phyloP scores from a whole-genome alignment of 495 filamentous ascomycete species.

The Tetracladium marchalianum region DNA sequence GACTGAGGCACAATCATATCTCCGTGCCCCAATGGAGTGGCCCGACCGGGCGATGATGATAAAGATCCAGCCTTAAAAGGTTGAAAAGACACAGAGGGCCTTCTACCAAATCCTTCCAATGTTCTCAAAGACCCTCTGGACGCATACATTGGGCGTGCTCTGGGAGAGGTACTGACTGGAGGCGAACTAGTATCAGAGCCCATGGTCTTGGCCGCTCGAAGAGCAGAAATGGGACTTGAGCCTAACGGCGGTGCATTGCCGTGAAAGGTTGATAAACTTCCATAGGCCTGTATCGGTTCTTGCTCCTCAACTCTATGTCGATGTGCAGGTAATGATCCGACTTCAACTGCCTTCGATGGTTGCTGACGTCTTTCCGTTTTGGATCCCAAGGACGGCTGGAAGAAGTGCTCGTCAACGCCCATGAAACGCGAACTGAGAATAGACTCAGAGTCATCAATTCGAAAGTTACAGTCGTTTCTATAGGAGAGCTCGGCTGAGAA shows the following conservation, averaged over 20 bases:
- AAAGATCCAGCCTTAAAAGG: constrained; percentile 93
- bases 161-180: constrained; percentile 47
- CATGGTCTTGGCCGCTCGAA: constrained; percentile 53
- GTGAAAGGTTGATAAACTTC: constrained; percentile 89
- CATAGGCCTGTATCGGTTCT: constrained; percentile 74
- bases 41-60: constrained; percentile 66
- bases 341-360: constrained; percentile 38
- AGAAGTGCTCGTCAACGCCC: constrained; percentile 80
- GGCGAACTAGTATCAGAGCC: constrained; percentile 54
- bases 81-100: constrained; percentile 86
- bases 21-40: constrained; percentile 10
- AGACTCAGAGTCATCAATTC: constrained; percentile 83
- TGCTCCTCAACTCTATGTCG: constrained; percentile 36
- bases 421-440: constrained; percentile 92
- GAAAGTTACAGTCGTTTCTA: constrained; percentile 80
- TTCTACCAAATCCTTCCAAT: constrained; percentile 32
- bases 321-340: constrained; percentile 64
- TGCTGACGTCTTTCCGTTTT: constrained; percentile 17
- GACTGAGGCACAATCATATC: constrained; percentile 39
- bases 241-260: constrained; percentile 62
- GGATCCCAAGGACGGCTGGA: constrained; percentile 57
- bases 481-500: constrained; percentile 75
- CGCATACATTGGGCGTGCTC: constrained; percentile 44
- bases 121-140: constrained; percentile 52
- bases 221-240: constrained; percentile 78